Percentiles rank a stretch among this genome's conserved stretches.
phyloP scores from a whole-genome alignment of 805 yeast genomes.

The Sungouiella thailandica region DNA sequence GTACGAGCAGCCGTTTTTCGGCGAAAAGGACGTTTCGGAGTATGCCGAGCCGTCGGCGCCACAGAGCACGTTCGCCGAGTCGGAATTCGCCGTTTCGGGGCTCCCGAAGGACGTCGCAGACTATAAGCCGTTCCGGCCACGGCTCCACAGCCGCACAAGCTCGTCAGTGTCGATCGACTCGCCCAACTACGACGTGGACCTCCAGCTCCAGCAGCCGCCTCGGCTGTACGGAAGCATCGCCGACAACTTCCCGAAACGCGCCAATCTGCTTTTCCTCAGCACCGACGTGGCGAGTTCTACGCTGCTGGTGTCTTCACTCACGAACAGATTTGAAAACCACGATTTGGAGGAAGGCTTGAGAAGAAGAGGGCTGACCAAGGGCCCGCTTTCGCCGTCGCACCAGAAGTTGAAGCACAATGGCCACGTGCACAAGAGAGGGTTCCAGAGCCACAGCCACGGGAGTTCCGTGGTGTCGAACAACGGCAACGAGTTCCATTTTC shows the following conservation, averaged over 20 bases:
- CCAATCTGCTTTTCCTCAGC: constrained; percentile 14
- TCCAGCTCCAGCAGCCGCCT: constrained; percentile 1
- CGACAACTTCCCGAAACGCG: constrained; percentile 11
- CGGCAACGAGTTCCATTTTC: constrained; percentile 5
- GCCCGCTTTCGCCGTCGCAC: constrained; percentile 9
- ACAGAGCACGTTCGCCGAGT: not conserved
- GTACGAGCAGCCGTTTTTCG: not conserved
- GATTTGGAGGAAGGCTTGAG: constrained; percentile 11
- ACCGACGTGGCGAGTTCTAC: constrained; percentile 8
- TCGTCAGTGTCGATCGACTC: constrained; percentile 7
- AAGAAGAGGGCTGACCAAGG: constrained; percentile 4
- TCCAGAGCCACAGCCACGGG: not conserved
- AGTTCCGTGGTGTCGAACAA: constrained; percentile 2
- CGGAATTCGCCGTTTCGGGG: no score
- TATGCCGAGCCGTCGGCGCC: not conserved
- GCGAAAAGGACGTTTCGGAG: not conserved
- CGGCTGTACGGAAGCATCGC: constrained; percentile 3
- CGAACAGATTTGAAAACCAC: constrained; percentile 25
- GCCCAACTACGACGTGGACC: constrained; percentile 12
- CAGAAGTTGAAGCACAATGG: constrained; percentile 11
- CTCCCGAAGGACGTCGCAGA: no score
- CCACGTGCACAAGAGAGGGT: constrained; percentile 16
- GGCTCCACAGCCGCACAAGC: constrained; percentile 1
- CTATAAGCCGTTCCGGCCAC: no score
- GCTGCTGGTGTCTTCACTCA: constrained; percentile 19